Base-by-base conservation (phyloP, 352 stramenopile species). In the Elongisporangium anandrum region DNA sequence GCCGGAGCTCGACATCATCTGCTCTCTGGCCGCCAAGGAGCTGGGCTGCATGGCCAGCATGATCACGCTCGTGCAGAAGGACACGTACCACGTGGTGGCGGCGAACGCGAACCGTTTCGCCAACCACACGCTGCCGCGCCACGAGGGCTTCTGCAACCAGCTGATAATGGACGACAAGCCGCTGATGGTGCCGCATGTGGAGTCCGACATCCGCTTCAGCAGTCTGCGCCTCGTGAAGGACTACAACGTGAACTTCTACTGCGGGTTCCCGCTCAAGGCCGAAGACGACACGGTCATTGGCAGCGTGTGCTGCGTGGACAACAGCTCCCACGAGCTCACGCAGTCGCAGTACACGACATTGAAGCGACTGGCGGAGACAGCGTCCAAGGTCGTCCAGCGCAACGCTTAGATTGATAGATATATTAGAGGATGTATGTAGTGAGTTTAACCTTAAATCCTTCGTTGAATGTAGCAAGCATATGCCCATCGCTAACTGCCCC, bases 1-100 rank as follows among this genome's bases (percentile, higher is more conserved):
- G 68, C 68, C 48, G 0, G 79, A 88, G 61, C 63, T 87, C 20
- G 72, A 79, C 52, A 79, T 88, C 52, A 80, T 90, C 56, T 87
- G 77, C 29, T 49, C 69, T 9, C 55, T 87, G 38, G 72, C 69
- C 4, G 64, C 73, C 1, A 57, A 59, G 1, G 73, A 84, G 48
- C 45, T 87, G 17, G 59, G 54, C 20, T 81, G 70, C 48, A 70
- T 75, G 47, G 64, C 63, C 12, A 72, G 60, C 3, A 23, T 84
- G 12, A 64, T 87, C 23, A 84, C 68, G 24, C 68, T 84, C 10
- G 62, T 87, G 2, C 34, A 45, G 0, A 76, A 75, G 48, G 60
- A 75, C 34, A 69, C 72, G 19, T 68, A 78, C 51, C 69, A 80
- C 12, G 70, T 79, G 52, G 60, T 87, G 69, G 70, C 16, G 56